phyloP scores from a whole-genome alignment of 495 filamentous ascomycete genomes.

The Hyaloscypha bicolor region DNA sequence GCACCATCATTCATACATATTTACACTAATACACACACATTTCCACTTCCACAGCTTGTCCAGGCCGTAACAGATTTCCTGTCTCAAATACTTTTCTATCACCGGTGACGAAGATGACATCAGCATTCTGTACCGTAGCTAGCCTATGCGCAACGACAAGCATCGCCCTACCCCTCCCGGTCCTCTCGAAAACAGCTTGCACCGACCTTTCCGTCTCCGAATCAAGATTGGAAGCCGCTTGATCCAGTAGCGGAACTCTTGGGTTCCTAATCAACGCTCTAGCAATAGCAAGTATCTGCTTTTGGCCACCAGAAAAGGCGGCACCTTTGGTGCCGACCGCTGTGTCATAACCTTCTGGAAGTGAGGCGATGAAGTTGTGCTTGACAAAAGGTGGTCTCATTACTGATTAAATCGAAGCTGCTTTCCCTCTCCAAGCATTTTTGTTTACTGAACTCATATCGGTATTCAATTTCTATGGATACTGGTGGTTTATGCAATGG shows the following conservation, averaged over 20 bases:
- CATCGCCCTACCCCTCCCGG: conserved; percentile 61
- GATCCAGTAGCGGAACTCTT: conserved; percentile 70
- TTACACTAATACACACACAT: too few relatives aligned
- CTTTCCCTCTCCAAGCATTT: conserved; percentile 50
- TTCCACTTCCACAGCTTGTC: too few relatives aligned
- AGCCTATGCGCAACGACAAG: conserved; percentile 70
- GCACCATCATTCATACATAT: too few relatives aligned
- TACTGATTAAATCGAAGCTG: too few relatives aligned
- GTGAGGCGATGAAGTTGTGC: conserved; percentile 59
- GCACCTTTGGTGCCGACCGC: conserved; percentile 62
- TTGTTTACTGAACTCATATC: conserved; percentile 53
- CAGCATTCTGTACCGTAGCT: conserved; percentile 52
- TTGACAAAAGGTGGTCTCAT: too few relatives aligned
- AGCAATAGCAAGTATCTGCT: conserved; percentile 74
- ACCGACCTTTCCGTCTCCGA: conserved; percentile 70
- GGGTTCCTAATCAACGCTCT: conserved; percentile 74
- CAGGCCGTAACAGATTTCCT: too few relatives aligned
- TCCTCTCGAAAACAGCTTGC: conserved; percentile 65
- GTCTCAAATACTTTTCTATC: conserved; percentile 49
- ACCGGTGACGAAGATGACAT: conserved; percentile 54
- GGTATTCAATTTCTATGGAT: conserved; percentile 46
- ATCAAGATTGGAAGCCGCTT: conserved; percentile 75
- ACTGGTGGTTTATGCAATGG: conserved; percentile 35
- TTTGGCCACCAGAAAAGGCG: conserved; percentile 75
- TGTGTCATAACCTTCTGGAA: conserved; percentile 57